These are phyloP conservation scores for Vaccinium darrowii DNA, from an alignment of 148 eudicot species.

Conservation along the genomic window DNA sequence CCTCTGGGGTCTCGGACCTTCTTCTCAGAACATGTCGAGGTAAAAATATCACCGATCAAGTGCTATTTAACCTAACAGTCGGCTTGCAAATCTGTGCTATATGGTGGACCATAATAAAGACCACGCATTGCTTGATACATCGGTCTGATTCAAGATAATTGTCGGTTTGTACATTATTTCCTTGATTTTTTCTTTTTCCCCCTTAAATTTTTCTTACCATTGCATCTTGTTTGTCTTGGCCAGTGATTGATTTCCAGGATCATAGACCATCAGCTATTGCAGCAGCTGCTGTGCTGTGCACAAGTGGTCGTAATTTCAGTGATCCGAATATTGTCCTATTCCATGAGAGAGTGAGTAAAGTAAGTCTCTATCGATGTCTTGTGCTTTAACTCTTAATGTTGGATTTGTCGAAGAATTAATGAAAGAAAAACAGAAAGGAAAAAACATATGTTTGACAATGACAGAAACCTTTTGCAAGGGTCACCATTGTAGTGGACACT, in stretches of 20 bases:
- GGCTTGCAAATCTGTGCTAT: neutral
- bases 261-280: conserved; percentile 17
- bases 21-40: conserved; percentile 9
- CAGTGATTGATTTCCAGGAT: conserved; percentile 7
- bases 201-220: neutral
- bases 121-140: neutral
- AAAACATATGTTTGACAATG: neutral
- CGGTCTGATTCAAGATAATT: neutral
- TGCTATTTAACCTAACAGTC: too few relatives aligned
- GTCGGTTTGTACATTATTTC: neutral
- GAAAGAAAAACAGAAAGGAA: neutral
- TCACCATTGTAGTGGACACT: neutral
- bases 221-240: neutral
- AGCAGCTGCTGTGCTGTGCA: conserved; percentile 9
- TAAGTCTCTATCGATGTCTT: neutral
- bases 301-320: neutral
- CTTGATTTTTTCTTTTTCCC: neutral
- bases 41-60: neutral
- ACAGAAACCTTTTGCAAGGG: neutral
- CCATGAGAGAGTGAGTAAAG: conserved; percentile 18
- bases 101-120: too few relatives aligned
- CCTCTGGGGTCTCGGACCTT: neutral
- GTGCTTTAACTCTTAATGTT: too few relatives aligned
- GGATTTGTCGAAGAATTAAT: neutral
- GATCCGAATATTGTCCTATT: neutral